phyloP scores from a whole-genome alignment of 1,139 yeast species.

The Pichia terricola region DNA sequence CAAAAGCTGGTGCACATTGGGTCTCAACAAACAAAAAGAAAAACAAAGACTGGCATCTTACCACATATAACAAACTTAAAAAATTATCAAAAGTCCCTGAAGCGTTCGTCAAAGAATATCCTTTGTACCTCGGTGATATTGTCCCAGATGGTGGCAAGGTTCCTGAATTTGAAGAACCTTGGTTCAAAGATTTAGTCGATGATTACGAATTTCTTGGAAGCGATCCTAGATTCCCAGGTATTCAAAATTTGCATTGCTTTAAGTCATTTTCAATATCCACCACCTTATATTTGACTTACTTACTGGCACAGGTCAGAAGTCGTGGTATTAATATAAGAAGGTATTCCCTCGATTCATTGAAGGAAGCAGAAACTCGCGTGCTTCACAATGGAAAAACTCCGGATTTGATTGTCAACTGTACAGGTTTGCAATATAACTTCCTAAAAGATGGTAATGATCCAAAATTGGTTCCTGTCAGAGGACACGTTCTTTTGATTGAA shows the following conservation, averaged over 20 bases:
- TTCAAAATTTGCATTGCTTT: constrained; percentile 15
- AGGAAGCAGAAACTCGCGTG: constrained; percentile 25
- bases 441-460: constrained; percentile 30
- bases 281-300: constrained; percentile 34
- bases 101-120: constrained; percentile 29
- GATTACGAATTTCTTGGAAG: constrained; percentile 30
- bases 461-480: constrained; percentile 31
- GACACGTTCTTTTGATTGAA: constrained; percentile 37
- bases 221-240: constrained; percentile 20
- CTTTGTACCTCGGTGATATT: constrained; percentile 26
- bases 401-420: constrained; percentile 36
- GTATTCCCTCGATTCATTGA: constrained; percentile 23
- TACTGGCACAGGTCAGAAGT: constrained; percentile 27
- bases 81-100: constrained; percentile 31
- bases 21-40: constrained; percentile 27
- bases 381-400: constrained; percentile 24
- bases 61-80: constrained; percentile 32
- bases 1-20: constrained; percentile 82
- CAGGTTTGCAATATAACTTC: constrained; percentile 32
- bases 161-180: constrained; percentile 26
- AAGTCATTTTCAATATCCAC: constrained; percentile 34
- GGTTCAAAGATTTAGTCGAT: constrained; percentile 33
- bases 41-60: constrained; percentile 29
- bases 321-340: constrained; percentile 31
- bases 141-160: constrained; percentile 13